Percentiles rank a stretch among this genome's conserved stretches.
These are phyloP conservation scores for Gonium pectorale DNA, from an alignment of 139 green algal species.

Conservation along the genomic window DNA sequence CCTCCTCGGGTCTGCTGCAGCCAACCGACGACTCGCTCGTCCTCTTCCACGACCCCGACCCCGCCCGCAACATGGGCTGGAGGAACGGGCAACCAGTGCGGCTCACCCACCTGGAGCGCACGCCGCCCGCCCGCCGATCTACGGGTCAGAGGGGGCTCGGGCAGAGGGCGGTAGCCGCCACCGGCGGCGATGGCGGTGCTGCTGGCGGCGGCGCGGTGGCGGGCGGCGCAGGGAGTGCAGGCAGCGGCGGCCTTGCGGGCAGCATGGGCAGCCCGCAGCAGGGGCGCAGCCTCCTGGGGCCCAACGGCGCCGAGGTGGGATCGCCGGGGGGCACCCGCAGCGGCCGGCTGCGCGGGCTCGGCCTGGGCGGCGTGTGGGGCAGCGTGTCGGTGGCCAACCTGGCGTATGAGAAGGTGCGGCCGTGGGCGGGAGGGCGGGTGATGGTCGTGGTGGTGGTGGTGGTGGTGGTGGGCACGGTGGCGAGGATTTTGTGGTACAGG, in stretches of 20 bases:
- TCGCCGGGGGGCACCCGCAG: constrained; percentile 2
- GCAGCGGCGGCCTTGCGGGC: neutral
- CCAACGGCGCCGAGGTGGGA: neutral
- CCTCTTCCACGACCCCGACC: constrained; percentile 26
- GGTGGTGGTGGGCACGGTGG: neutral
- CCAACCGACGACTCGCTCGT: neutral
- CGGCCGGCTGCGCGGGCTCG: constrained; percentile 18
- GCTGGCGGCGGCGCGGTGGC: too few relatives aligned
- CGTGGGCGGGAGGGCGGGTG: neutral
- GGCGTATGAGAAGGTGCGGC: constrained; percentile 28
- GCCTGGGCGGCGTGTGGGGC: constrained; percentile 31
- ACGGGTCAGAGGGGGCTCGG: neutral
- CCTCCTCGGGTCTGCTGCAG: neutral
- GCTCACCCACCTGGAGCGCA: constrained; percentile 13
- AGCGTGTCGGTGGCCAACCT: constrained; percentile 40
- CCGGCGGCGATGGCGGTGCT: neutral
- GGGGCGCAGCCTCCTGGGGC: neutral
- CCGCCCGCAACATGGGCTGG: constrained; percentile 9
- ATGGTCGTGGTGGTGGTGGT: neutral
- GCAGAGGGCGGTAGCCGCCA: neutral
- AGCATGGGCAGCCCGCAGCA: neutral
- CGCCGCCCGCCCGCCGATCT: neutral
- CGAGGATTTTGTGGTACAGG: neutral
- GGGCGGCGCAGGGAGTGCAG: too few relatives aligned
- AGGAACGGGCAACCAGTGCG: constrained; percentile 14